Evolutionary conservation across 1,139 yeast species (phyloP).

Genomic region (Komagataea norvegica): DNA sequence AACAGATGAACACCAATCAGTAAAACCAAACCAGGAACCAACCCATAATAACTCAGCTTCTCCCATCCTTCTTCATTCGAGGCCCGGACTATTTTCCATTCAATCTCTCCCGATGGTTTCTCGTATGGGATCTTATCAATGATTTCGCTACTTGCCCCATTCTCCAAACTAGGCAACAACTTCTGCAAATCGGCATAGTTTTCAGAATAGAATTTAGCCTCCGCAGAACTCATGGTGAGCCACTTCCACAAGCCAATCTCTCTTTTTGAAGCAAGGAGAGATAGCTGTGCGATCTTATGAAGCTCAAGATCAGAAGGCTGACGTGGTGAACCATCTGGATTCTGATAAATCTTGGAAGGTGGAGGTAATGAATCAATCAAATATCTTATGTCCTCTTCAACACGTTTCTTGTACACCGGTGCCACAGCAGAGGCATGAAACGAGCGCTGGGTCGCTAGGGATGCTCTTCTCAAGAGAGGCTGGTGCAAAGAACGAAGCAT

Average conservation of each 20-base stretch:
- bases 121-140: conserved; percentile 82
- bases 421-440: conserved; percentile 15
- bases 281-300: conserved; percentile 69
- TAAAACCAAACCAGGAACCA: conserved; percentile 59
- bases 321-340: conserved; percentile 74
- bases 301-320: conserved; percentile 69
- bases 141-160: conserved; percentile 58
- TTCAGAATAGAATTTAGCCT: conserved; percentile 54
- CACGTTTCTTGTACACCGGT: conserved; percentile 21
- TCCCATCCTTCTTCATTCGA: conserved; percentile 88
- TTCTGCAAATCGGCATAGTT: conserved; percentile 61
- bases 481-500: background rate
- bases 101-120: conserved; percentile 76
- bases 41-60: conserved; percentile 59
- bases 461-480: background rate
- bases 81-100: conserved; percentile 76
- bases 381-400: conserved; percentile 27
- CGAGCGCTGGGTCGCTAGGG: conserved; percentile 6
- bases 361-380: conserved; percentile 41
- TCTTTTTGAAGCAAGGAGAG: conserved; percentile 54
- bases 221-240: conserved; percentile 53
- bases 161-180: conserved; percentile 52
- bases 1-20: conserved; percentile 41
- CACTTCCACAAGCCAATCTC: conserved; percentile 57
- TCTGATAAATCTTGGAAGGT: conserved; percentile 58